Conservation (phyloP, 768 basidiomycete species). For the Boletus rex-veris region DNA sequence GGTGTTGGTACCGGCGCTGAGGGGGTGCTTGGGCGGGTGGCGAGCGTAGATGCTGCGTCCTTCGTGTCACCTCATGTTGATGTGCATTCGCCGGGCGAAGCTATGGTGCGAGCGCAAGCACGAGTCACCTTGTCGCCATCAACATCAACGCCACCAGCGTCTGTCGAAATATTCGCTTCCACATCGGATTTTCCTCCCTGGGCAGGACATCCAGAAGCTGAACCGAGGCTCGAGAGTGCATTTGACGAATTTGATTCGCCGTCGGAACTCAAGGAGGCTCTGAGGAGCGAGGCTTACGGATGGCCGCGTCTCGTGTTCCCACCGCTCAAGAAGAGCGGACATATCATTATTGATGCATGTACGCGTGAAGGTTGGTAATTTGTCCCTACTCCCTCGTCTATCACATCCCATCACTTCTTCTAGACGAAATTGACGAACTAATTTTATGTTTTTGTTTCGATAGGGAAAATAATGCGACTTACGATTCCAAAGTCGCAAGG, state of each 20-base stretch:
- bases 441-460: background rate
- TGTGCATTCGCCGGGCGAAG: constrained; percentile 13
- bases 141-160: constrained; percentile 13
- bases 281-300: constrained; percentile 72
- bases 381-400: constrained; percentile 4
- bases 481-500: constrained; percentile 93
- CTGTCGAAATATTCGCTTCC: constrained; percentile 7
- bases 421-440: constrained; percentile 3
- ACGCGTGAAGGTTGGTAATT: constrained; percentile 62
- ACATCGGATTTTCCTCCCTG: constrained; percentile 1
- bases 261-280: constrained; percentile 44
- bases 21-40: constrained; percentile 16
- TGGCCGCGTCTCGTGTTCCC: constrained; percentile 93
- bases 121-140: constrained; percentile 6
- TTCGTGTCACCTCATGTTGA: constrained; percentile 26
- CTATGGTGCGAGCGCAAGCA: constrained; percentile 11
- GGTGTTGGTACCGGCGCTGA: constrained; percentile 17
- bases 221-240: background rate
- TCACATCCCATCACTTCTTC: background rate
- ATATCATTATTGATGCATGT: constrained; percentile 89
- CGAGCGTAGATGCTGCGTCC: constrained; percentile 14
- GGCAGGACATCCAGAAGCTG: background rate
- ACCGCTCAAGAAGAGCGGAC: constrained; percentile 89
- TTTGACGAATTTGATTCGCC: constrained; percentile 16
- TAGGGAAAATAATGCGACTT: constrained; percentile 88